Evolutionary conservation across 208 protist species (phyloP), one percentile per base, ranked within the genome.

Genomic region (Phytomonas francai): DNA sequence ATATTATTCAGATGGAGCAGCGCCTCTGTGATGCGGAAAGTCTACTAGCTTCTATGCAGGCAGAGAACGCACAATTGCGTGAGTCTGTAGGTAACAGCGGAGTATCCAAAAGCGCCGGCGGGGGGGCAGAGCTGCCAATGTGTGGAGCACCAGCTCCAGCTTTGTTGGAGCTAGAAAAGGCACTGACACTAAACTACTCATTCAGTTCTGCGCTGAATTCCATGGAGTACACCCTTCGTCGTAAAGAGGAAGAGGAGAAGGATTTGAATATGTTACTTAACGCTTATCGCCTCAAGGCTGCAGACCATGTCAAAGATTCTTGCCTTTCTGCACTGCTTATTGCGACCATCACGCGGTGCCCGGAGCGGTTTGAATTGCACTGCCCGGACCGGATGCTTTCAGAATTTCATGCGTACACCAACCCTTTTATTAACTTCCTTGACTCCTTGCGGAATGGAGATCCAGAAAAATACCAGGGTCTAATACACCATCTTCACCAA

Each of bases 181-280:
- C 80, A 42, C 62, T 69, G 25, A 65, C 61, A 28, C 58, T 87
- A 62, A 83, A 80, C 70, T 63, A 65, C 28, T 42, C 89, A 7
- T 62, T 93, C 65, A 83, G 77, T 65, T 67, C 80, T 32, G 72
- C 82, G 30, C 27, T 93, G 0, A 76, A 74, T 12, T 90, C 88
- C 11, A 89, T 90, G 78, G 83, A 89, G 74, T 93, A 89, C 76
- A 93, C 84, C 0, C 84, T 93, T 59, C 82, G 83, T 22, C 77
- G 83, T 14, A 83, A 81, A 59, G 88, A 93, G 64, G 83, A 93
- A 63, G 88, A 93, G 68, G 81, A 88, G 36, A 80, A 76, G 16
- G 88, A 93, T 65, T 65, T 93, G 42, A 85, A 78, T 19, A 77
- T 75, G 42, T 74, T 93, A 31, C 71, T 93, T 36, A 93, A 91